Evolutionary conservation across 202 grass and related monocot genomes (phyloP), one percentile per base, ranked within the genome.

Genomic region (Panicum virgatum): DNA sequence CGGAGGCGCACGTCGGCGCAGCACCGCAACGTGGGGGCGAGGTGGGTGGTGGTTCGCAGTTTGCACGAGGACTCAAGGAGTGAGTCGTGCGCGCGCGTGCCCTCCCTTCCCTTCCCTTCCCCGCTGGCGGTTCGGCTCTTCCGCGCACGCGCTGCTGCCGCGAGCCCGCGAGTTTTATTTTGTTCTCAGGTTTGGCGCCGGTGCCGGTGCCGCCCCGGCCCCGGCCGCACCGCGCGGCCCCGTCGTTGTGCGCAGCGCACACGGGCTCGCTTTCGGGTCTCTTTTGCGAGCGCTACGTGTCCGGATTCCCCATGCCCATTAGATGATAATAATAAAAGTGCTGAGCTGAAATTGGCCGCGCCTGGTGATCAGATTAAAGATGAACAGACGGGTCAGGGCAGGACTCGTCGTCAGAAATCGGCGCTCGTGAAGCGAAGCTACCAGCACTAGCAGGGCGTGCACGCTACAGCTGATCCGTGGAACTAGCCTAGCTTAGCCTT

Each of bases 11-110:
- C 80, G 59, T 58, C 47, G 20, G 85, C 62, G 46, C 45, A 19
- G 32, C n/a, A n/a, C n/a, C 37, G 25, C 34, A 68, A 62, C 62
- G 75, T 47, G 86, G 60, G 44, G 18, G 27, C 5, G 36, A 37
- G 20, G 71, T 4, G 62, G 29, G 69, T 7, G 70, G 47, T 8
- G 58, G 36, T 52, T 73, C 25, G 73, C 34, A 20, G 34, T 50
- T 73, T 25, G 75, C 67, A 47, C 66, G 84, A 62, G 66, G 37
- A 15, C 67, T 39, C 66, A 77, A 62, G 66, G 37, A 15, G 46
- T n/a, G 25, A 20, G 45, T 22, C 80, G 56, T 78, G 73, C 57
- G 73, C 37, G 34, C 34, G 32, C 62, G 44, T 26, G 66, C 40
- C 37, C 37, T 42, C 19, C 36, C 19, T n/a, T 7, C 37, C 40